Base-by-base conservation (phyloP, 139 green algal genomes). In the Chlamydomonas applanata region DNA sequence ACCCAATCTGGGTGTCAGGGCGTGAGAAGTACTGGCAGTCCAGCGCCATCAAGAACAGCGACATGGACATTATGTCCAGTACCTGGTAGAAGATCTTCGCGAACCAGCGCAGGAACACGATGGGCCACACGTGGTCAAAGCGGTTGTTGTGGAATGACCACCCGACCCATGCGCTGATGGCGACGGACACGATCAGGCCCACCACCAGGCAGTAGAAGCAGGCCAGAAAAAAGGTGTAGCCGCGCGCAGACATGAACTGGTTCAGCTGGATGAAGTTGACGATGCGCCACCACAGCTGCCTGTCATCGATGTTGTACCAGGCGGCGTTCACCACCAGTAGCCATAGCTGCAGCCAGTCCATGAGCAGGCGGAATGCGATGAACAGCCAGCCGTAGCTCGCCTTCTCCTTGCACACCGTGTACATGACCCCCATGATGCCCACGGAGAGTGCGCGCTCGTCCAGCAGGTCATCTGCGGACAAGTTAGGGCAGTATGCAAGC, bases 11-110 rank as follows among this genome's bases (percentile, higher is more conserved):
- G 0, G 17, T 20, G 3, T 57, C 30, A 7, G 32, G 32, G 11
- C 62, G 45, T 4, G 22, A 22, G 14, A 81, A 77, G 76, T 82
- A 82, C 35, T 77, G 59, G 61, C 76, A 82, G 35, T 82, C 69
- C 1, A 82, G 52, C 0, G 76, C 54, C 1, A 77, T 74, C 27
- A 82, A 44, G 44, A 82, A 74, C 32, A 82, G 54, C 16, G 69
- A 62, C 60, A 82, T 46, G 5, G 76, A 73, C 0, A 61, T 60
- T 14, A 82, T 76, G 69, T 82, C 69, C 1, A 82, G 61, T 0
- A 82, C 65, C 74, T 80, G 74, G 54, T 69, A 81, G 53, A 82
- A 82, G 24, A 82, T 77, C 30, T 67, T 57, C 1, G 46, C 67
- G 34, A 75, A 75, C 65, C 35, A 75, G 5, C 74, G 54, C 53